Base-by-base conservation (phyloP, 371 early-diverging fungal species). In the Mucor saturninus region DNA sequence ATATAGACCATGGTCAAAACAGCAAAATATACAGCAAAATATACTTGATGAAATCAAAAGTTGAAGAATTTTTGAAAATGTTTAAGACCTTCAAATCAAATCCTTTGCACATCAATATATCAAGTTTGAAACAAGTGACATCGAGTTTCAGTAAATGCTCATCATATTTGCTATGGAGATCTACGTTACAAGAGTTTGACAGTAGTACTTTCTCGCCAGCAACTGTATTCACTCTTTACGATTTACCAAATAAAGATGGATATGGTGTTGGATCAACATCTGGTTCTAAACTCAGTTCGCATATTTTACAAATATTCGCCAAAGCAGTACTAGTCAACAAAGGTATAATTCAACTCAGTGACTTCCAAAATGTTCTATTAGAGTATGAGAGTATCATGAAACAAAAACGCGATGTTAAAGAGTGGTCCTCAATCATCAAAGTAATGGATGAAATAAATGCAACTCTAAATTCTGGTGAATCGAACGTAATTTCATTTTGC, bases 81-180 rank as follows among this genome's bases (percentile, higher is more conserved):
- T 61, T 61, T 46, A 48, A 61, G 37, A n/a, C 38, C 54, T 61
- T 54, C 61, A 61, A 55, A 62, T 62, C 39, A 62, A 62, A 62
- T 62, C 62, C 62, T 55, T 62, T 30, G 39, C 55, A 55, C 40
- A 49, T 55, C 55, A 62, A 49, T 62, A 55, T 62, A 49, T 62
- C 62, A 62, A 62, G 49, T 62, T 55, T 62, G 50, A 62, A 55
- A 62, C 62, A 55, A 54, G 49, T 62, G 26, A 55, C 56, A 55
- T 55, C 55, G 55, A 62, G 56, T 55, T 62, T 62, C 50, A 62
- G 40, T 48, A 54, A 62, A 62, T 62, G 55, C 49, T 62, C 62
- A 15, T 55, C 62, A 29, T 55, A 62, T 62, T 62, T 55, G 55
- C 55, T 62, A 55, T 62, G 55, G 55, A 62, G 62, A 55, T 62